Percentiles rank a stretch among this genome's conserved stretches.
Conservation (phyloP, 2,329 filamentous ascomycete species). For the Elsinoe perseae region DNA sequence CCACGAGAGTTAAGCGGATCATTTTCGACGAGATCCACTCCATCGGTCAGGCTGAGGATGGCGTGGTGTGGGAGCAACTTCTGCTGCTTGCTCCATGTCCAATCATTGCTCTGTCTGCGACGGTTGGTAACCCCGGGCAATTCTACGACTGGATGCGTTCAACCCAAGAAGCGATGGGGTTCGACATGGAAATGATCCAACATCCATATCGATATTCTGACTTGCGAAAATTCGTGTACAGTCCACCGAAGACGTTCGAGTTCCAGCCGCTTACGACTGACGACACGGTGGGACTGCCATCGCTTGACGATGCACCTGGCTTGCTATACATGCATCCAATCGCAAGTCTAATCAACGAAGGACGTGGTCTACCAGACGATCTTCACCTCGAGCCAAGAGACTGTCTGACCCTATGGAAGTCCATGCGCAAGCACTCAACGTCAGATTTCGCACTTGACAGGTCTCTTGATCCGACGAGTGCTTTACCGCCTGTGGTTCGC, state of each 20-base stretch:
- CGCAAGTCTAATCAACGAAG: slow-evolving; percentile 52
- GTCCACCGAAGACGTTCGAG: slow-evolving; percentile 39
- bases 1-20: slow-evolving; percentile 60
- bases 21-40: slow-evolving; percentile 80
- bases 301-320: slow-evolving; percentile 41
- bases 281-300: slow-evolving; percentile 39
- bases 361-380: slow-evolving; percentile 58
- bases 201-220: slow-evolving; percentile 67
- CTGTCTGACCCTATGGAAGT: slow-evolving; percentile 57
- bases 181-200: slow-evolving; percentile 58
- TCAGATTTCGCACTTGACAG: slow-evolving; percentile 37
- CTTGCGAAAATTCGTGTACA: slow-evolving; percentile 65
- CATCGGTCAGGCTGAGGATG: slow-evolving; percentile 69
- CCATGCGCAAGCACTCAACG: slow-evolving; percentile 53
- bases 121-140: slow-evolving; percentile 65
- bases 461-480: slow-evolving; percentile 43
- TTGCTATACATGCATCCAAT: slow-evolving; percentile 61
- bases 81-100: slow-evolving; percentile 66
- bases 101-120: slow-evolving; percentile 72
- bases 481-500: slow-evolving; percentile 48
- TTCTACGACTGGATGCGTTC: slow-evolving; percentile 61
- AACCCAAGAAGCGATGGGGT: slow-evolving; percentile 56
- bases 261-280: slow-evolving; percentile 35
- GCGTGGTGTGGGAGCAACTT: slow-evolving; percentile 71
- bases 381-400: slow-evolving; percentile 63